phyloP scores from a whole-genome alignment of 768 basidiomycete species.

The Lactarius indigo region DNA sequence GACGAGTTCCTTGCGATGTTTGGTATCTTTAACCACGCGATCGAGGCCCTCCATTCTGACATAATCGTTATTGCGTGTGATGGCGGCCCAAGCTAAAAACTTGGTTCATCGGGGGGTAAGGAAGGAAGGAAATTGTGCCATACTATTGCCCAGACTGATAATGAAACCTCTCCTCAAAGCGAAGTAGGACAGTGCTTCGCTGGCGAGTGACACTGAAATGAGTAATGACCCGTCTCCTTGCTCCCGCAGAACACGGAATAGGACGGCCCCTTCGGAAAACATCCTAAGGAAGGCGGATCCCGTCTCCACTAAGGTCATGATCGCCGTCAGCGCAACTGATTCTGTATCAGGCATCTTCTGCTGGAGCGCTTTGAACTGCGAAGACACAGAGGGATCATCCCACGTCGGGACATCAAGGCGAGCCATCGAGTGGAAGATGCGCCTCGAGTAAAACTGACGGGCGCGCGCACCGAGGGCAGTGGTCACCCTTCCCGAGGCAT shows the following conservation, averaged over 20 bases:
- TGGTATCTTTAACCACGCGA: slow-evolving; percentile 44
- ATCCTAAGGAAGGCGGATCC: slow-evolving; percentile 47
- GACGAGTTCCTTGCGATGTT: slow-evolving; percentile 73
- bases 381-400: slow-evolving; percentile 60
- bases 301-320: slow-evolving; percentile 42
- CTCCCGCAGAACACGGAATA: slow-evolving; percentile 50
- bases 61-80: slow-evolving; percentile 58
- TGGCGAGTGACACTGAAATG: slow-evolving; percentile 51
- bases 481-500: slow-evolving; percentile 38
- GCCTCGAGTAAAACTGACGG: slow-evolving; percentile 56
- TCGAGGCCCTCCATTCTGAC: slow-evolving; percentile 64
- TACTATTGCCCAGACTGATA: slow-evolving; percentile 1
- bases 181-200: slow-evolving; percentile 44
- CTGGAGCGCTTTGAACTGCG: slow-evolving; percentile 55
- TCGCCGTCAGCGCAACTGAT: slow-evolving; percentile 59
- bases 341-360: slow-evolving; percentile 20
- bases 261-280: slow-evolving; percentile 56
- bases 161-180: neutral
- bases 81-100: slow-evolving; percentile 63
- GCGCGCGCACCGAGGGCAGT: slow-evolving; percentile 55
- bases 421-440: slow-evolving; percentile 61
- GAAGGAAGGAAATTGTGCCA: neutral
- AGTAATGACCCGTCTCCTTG: slow-evolving; percentile 66
- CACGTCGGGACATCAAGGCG: slow-evolving; percentile 77
- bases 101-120: no score